Evolutionary conservation across 2,329 filamentous ascomycete species (phyloP).

Genomic region (Sporothrix luriei): DNA sequence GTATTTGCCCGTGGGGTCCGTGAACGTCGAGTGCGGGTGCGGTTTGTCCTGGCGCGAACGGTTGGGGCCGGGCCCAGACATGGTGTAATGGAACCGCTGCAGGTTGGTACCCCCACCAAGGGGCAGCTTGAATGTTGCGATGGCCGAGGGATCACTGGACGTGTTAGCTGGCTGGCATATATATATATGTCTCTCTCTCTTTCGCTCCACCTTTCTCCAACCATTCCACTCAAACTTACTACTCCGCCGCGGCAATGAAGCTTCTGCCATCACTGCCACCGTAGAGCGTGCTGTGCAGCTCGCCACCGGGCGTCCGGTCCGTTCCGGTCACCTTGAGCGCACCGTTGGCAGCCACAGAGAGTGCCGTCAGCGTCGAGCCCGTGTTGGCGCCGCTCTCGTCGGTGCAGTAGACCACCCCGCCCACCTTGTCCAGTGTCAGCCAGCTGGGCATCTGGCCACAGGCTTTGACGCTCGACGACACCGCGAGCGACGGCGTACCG

Average conservation of each 20-base stretch:
- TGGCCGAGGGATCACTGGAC: conserved; percentile 44
- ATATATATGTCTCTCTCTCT: background rate
- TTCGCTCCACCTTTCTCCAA: background rate
- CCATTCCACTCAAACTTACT: conserved; percentile 34
- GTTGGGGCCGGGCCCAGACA: conserved; percentile 48
- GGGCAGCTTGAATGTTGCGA: conserved; percentile 51
- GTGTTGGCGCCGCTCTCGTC: conserved; percentile 45
- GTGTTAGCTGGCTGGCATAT: background rate
- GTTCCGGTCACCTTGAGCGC: conserved; percentile 42
- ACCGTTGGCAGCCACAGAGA: conserved; percentile 42
- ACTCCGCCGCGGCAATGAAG: conserved; percentile 50
- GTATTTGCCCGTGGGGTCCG: conserved; percentile 54
- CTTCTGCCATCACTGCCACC: conserved; percentile 46
- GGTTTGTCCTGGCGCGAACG: conserved; percentile 56
- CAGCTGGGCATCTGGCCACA: conserved; percentile 47
- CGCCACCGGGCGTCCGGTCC: conserved; percentile 43
- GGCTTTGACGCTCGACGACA: conserved; percentile 40
- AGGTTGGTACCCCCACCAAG: conserved; percentile 40
- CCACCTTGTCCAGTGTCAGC: conserved; percentile 43
- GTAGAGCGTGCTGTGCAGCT: conserved; percentile 49
- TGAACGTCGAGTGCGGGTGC: conserved; percentile 57
- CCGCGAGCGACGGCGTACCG: conserved; percentile 39
- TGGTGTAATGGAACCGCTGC: conserved; percentile 48
- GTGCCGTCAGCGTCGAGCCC: conserved; percentile 44
- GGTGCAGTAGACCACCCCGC: conserved; percentile 44